Evolutionary conservation across 345 rosid genomes (phyloP), one percentile per base, ranked within the genome.

Genomic region (Citrus inodora): DNA sequence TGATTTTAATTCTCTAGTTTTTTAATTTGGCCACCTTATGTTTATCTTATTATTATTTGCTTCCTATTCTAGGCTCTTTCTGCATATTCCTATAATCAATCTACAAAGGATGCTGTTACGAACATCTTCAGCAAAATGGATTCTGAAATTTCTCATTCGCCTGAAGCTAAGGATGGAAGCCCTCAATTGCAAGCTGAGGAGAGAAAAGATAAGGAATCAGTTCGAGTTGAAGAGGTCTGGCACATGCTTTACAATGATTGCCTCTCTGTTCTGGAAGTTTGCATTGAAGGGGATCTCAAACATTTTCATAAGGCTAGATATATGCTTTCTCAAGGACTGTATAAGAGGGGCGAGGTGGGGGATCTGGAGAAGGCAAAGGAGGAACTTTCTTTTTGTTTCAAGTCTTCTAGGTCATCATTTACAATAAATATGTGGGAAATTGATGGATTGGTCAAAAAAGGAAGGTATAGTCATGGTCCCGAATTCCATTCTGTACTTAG

Each of bases 361-460:
- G 98, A 94, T 88, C 76, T 92, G 85, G 98, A 89, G 88, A 92
- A 86, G 86, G 96, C 98, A 79, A 94, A 92, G 85, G 98, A 95
- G 38, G 98, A 91, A 80, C 95, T 96, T 74, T 88, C 98, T 51
- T 96, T 96, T 84, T 94, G 98, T 83, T 94, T 96, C 86, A 94
- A 86, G 83, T 94, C 99, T 67, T 91, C 95, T 71, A 89, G 98
- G 70, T 96, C 99, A 48, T 82, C 91, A 83, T 95, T 95, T 82
- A 95, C 99, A 17, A 92, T 95, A 86, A 90, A 94, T 79, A 94
- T 94, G 99, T 96, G 99, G 99, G 99, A 96, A 90, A 96, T 96
- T 76, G 99, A 95, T 88, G 96, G 98, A 84, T 89, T 92, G 97
- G 97, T 91, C 60, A 94, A 90, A 83, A 93, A 94, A 79, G 98